Evolutionary conservation across 2,329 filamentous ascomycete genomes (phyloP), one percentile per base, ranked within the genome.

Genomic region (Nannizziopsis barbatae): DNA sequence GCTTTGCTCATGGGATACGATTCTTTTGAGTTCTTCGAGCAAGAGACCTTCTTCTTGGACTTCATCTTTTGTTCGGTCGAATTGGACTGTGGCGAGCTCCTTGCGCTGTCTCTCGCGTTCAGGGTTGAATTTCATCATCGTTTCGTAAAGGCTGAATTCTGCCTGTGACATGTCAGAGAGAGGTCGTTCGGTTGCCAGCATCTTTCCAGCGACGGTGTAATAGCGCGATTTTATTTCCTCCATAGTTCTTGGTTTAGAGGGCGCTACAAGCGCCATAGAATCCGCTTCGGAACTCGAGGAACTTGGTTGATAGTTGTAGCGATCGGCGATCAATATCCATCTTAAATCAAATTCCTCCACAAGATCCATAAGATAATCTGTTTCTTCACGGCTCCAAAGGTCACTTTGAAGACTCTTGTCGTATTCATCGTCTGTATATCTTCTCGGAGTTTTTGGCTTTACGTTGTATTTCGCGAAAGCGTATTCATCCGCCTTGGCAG

Each of bases 211-310:
- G 32, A 96, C 79, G 47, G 82, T 79, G 66, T 96, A 98, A 68
- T 94, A 96, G 46, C 92, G 79, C 12, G 82, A 77, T 65, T 98
- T 98, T 52, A 98, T 71, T 52, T 95, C 87, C 64, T 98, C 92
- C 73, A 95, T 80, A 1, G 79, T 81, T 37, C 92, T 79, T 49
- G 73, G 72, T 51, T 63, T 65, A 15, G 62, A 60, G 1, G 66
- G 57, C 0, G 74, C 65, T 30, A 80, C 70, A 22, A 82, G 67
- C 1, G 76, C 77, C 45, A 72, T 78, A 50, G 67, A 48, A 37
- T 52, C 45, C 11, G 37, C 51, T 8, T 51, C 64, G 18, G 56
- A 63, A 31, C 57, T 51, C 40, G 62, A 58, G 1, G 52, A 43
- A 14, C 57, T 60, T 1, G 62, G 58, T 51, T 67, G 62, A 49